Evolutionary conservation across 2,329 filamentous ascomycete genomes (phyloP).

Genomic region (Aspergillus sp.): DNA sequence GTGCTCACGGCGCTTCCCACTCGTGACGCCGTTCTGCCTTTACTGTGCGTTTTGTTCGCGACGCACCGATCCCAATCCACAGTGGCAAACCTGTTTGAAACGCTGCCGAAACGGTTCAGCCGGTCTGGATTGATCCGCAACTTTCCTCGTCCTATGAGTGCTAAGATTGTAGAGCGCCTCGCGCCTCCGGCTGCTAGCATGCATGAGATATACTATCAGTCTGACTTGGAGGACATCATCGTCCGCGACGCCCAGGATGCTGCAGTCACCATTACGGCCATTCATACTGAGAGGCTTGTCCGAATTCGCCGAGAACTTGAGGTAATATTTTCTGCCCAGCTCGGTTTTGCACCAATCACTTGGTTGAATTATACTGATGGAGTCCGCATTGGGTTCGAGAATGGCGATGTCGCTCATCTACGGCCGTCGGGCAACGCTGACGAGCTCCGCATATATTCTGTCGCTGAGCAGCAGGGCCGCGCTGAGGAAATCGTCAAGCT

Average conservation of each 20-base stretch:
- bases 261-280: constrained; percentile 3
- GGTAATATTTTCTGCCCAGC: constrained; percentile 21
- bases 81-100: constrained; percentile 22
- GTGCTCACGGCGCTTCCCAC: constrained; percentile 25
- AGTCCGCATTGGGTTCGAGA: constrained; percentile 25
- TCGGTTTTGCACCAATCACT: constrained; percentile 19
- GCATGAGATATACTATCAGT: constrained; percentile 15
- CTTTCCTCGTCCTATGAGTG: constrained; percentile 25
- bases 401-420: constrained; percentile 29
- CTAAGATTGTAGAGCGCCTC: constrained; percentile 25
- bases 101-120: constrained; percentile 24
- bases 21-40: constrained; percentile 25
- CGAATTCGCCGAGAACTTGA: constrained; percentile 20
- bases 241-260: constrained; percentile 6
- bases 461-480: constrained; percentile 24
- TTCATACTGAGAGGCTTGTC: constrained; percentile 8
- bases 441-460: constrained; percentile 29
- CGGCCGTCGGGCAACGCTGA: constrained; percentile 30
- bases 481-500: constrained; percentile 22
- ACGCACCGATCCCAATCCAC: constrained; percentile 18
- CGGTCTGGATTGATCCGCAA: constrained; percentile 26
- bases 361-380: constrained; percentile 28
- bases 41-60: constrained; percentile 25
- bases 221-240: constrained; percentile 5
- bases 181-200: constrained; percentile 17